A percentile compares a stretch with the other conserved stretches of the same genome.
Evolutionary conservation across 192 early-diverging fungal species (phyloP).

Genomic region (Dispira parvispora): DNA sequence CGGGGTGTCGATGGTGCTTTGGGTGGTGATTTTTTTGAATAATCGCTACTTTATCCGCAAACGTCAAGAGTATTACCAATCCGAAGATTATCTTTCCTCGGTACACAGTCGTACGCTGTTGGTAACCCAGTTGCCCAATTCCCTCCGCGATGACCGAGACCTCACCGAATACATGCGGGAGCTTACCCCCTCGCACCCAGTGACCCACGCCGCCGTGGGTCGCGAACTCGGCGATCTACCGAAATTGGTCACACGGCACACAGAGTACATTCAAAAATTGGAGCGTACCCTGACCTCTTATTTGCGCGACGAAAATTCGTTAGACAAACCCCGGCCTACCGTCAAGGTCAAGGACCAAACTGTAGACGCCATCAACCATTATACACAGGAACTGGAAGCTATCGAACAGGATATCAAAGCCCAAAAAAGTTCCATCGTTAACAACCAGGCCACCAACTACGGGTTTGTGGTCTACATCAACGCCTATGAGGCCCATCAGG

Average conservation of each 20-base stretch:
- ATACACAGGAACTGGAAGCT: conserved; percentile 39
- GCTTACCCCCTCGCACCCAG: conserved; percentile 22
- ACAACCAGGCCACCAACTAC: conserved; percentile 40
- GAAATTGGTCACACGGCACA: conserved; percentile 45
- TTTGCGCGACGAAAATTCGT: conserved; percentile 18
- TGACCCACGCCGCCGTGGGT: conserved; percentile 43
- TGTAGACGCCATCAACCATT: conserved; percentile 56
- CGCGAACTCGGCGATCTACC: conserved; percentile 45
- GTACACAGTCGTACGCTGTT: conserved; percentile 52
- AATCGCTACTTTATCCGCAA: conserved; percentile 32
- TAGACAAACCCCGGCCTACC: conserved; percentile 21
- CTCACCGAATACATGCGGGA: conserved; percentile 30
- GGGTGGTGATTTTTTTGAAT: conserved; percentile 30
- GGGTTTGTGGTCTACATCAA: conserved; percentile 50
- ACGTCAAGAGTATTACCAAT: conserved; percentile 37
- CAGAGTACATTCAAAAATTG: conserved; percentile 38
- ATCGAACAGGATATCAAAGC: conserved; percentile 35
- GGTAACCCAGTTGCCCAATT: conserved; percentile 38
- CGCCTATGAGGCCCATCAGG: conserved; percentile 28
- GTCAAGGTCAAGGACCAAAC: conserved; percentile 25
- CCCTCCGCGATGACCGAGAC: conserved; percentile 35
- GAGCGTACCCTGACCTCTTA: conserved; percentile 43
- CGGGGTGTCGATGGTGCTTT: conserved; percentile 36
- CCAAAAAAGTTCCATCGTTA: conserved; percentile 25
- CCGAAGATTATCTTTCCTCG: conserved; percentile 36